A percentile compares a stretch with the other conserved stretches of the same genome.
Evolutionary conservation across 805 yeast genomes (phyloP).

Genomic region (Grigorovia transvaalensis): DNA sequence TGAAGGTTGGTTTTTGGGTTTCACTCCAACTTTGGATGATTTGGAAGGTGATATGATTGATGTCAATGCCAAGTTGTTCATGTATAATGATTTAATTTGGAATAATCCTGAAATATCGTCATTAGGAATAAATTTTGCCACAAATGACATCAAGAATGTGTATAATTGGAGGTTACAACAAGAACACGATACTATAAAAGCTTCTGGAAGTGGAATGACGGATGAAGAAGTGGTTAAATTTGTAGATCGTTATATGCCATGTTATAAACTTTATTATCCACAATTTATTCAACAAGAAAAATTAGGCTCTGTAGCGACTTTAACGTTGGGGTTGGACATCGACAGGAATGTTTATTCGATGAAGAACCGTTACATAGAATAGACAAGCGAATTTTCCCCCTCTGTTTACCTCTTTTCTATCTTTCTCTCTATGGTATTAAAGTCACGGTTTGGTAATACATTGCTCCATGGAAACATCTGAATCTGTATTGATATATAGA

Average conservation of each 20-base stretch:
- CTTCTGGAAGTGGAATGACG: conserved; percentile 68
- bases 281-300: conserved; percentile 29
- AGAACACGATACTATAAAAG: conserved; percentile 19
- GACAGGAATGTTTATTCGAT: conserved; percentile 16
- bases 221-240: conserved; percentile 58
- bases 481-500: background rate
- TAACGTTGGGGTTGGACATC: conserved; percentile 23
- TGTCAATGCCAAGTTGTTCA: conserved; percentile 43
- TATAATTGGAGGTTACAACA: conserved; percentile 72
- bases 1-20: conserved; percentile 96
- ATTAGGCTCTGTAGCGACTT: conserved; percentile 21
- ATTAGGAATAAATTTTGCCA: conserved; percentile 49
- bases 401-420: too few species aligned
- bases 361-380: conserved; percentile 10
- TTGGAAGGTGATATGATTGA: conserved; percentile 22
- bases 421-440: too few species aligned
- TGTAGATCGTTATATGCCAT: conserved; percentile 79
- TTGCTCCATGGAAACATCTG: background rate
- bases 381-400: background rate
- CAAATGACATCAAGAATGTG: conserved; percentile 51
- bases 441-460: background rate
- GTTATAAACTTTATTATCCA: conserved; percentile 59
- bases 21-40: conserved; percentile 32
- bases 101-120: conserved; percentile 46
- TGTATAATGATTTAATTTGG: conserved; percentile 37